Conservation (phyloP, 2,329 filamentous ascomycete species). For the Xylaria sp. region DNA sequence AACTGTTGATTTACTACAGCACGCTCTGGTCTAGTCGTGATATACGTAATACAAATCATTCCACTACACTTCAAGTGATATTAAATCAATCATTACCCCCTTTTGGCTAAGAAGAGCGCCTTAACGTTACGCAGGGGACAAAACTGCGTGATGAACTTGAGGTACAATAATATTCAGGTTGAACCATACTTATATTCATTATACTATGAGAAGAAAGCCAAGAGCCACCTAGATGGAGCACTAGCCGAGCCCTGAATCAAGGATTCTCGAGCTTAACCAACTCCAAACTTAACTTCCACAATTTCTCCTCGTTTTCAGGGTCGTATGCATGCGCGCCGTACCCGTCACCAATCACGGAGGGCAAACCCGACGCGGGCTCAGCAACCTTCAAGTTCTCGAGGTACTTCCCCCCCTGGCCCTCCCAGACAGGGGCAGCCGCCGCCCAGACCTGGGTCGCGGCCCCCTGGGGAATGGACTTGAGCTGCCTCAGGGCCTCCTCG, state of each 20-base stretch:
- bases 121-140: neutral
- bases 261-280: slow-evolving; percentile 23
- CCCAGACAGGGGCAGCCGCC: slow-evolving; percentile 55
- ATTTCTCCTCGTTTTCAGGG: slow-evolving; percentile 25
- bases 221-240: neutral
- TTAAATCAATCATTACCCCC: neutral
- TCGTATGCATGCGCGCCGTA: slow-evolving; percentile 26
- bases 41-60: neutral
- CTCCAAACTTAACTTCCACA: slow-evolving; percentile 30
- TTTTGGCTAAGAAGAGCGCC: neutral
- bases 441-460: slow-evolving; percentile 61
- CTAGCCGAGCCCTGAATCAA: slow-evolving; percentile 1
- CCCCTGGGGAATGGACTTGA: slow-evolving; percentile 55
- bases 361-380: neutral
- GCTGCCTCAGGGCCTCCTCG: slow-evolving; percentile 1
- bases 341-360: slow-evolving; percentile 6
- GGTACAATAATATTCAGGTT: neutral
- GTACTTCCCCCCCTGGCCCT: slow-evolving; percentile 60
- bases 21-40: neutral
- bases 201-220: neutral
- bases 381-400: slow-evolving; percentile 56
- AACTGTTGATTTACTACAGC: neutral
- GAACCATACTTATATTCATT: neutral
- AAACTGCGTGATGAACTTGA: neutral
- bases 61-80: neutral